These are phyloP conservation scores for Hypoxylon fuscum DNA, from an alignment of 495 filamentous ascomycete species.

Conservation along the genomic window DNA sequence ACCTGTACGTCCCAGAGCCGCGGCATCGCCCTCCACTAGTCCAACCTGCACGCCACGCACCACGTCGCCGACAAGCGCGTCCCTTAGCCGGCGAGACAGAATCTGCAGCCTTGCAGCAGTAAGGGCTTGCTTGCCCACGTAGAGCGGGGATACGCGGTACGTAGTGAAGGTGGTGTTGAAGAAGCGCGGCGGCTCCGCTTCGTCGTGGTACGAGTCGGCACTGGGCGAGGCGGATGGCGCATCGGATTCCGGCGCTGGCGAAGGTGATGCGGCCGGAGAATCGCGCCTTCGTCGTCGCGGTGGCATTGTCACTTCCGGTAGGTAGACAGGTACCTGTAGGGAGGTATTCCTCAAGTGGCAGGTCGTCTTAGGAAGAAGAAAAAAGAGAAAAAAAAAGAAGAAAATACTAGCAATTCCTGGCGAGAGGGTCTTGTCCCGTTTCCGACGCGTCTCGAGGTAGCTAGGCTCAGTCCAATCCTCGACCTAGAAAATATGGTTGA, in stretches of 20 bases:
- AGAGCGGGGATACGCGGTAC: slow-evolving; percentile 56
- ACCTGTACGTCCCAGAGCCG: slow-evolving; percentile 48
- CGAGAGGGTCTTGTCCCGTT: too few relatives aligned
- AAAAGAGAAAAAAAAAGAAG: too few relatives aligned
- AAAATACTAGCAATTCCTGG: too few relatives aligned
- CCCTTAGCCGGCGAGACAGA: slow-evolving; percentile 51
- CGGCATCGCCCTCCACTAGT: slow-evolving; percentile 35
- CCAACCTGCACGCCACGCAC: slow-evolving; percentile 59
- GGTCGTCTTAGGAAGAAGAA: too few relatives aligned
- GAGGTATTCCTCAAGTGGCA: too few relatives aligned
- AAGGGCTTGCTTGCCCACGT: slow-evolving; percentile 46
- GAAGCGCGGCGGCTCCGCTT: slow-evolving; percentile 44
- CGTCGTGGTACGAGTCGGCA: slow-evolving; percentile 10
- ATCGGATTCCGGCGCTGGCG: slow-evolving; percentile 17
- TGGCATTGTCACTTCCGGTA: slow-evolving; percentile 31
- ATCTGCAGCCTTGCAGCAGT: slow-evolving; percentile 39
- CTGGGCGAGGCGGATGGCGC: slow-evolving; percentile 11
- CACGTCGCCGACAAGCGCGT: slow-evolving; percentile 57
- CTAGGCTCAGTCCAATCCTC: background rate
- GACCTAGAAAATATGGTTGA: background rate
- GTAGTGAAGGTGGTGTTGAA: slow-evolving; percentile 60
- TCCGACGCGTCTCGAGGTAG: slow-evolving; percentile 17
- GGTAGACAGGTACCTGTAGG: background rate
- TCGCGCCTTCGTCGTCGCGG: slow-evolving; percentile 29
- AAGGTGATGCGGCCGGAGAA: slow-evolving; percentile 1